Evolutionary conservation across 345 rosid genomes (phyloP).

Genomic region (Acer campestre): DNA sequence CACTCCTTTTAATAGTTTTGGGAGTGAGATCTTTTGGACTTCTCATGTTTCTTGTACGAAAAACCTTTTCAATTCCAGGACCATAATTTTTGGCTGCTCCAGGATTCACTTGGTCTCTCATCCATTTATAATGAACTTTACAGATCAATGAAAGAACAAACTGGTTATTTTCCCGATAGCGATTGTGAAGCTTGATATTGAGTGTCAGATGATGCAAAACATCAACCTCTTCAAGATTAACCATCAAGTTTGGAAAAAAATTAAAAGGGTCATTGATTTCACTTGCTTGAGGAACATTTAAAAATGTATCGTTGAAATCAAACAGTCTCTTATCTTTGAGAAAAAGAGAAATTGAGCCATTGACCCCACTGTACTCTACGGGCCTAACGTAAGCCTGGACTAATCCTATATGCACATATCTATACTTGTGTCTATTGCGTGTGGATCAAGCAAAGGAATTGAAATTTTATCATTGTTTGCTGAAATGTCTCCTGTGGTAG

Average conservation of each 20-base stretch:
- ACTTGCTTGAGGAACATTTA: background rate
- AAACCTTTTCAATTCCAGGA: background rate
- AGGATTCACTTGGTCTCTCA: background rate
- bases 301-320: background rate
- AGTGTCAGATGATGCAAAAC: background rate
- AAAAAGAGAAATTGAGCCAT: background rate
- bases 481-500: background rate
- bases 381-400: conserved; percentile 6
- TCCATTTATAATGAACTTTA: conserved; percentile 5
- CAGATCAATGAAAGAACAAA: background rate
- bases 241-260: background rate
- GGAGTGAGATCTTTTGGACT: background rate
- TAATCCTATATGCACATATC: background rate
- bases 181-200: background rate
- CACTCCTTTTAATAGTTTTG: background rate
- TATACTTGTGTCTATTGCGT: background rate
- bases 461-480: background rate
- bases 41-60: background rate
- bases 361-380: background rate
- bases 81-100: background rate
- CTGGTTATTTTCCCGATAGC: background rate
- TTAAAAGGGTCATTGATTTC: background rate
- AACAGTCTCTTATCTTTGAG: background rate
- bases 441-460: background rate
- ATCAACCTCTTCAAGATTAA: background rate